Conservation (phyloP, 176 grass and related monocot species). For the Pontederia crassipes region DNA sequence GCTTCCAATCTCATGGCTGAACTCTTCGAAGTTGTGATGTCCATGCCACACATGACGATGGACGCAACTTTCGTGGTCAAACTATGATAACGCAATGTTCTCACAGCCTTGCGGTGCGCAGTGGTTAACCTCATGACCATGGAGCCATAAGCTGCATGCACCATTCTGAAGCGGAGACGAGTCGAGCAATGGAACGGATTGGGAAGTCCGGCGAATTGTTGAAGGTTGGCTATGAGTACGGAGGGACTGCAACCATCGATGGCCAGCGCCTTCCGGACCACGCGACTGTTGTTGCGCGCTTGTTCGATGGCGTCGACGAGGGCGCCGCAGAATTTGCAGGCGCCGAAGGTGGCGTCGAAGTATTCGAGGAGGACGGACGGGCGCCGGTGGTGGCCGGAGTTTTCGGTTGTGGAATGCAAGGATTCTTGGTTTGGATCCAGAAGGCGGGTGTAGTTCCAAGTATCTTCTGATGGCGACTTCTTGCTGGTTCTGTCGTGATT, state of each 20-base stretch:
- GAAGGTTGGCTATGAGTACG: neutral
- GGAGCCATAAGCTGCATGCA: neutral
- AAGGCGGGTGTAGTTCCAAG: neutral
- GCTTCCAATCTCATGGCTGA: neutral
- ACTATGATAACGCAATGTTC: too few relatives aligned
- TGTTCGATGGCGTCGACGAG: slow-evolving; percentile 3
- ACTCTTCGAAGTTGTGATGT: too few relatives aligned
- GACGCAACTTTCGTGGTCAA: neutral
- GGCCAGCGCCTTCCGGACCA: neutral
- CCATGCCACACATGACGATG: too few relatives aligned
- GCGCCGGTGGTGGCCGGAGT: neutral
- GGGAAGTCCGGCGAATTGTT: neutral
- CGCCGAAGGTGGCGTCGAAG: slow-evolving; percentile 9
- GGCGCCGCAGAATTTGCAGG: slow-evolving; percentile 14
- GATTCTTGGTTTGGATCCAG: slow-evolving; percentile 8
- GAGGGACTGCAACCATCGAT: neutral
- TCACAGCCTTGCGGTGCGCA: neutral
- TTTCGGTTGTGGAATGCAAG: neutral
- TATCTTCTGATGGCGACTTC: neutral
- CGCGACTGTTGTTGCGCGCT: neutral
- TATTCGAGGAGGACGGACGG: slow-evolving; percentile 2
- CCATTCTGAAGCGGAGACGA: too few relatives aligned
- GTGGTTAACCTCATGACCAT: neutral
- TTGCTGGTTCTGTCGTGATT: neutral
- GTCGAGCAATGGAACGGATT: neutral